Evolutionary conservation across 2,329 filamentous ascomycete species (phyloP), one percentile per base, ranked within the genome.

Genomic region (Stachybotrys echinatus): DNA sequence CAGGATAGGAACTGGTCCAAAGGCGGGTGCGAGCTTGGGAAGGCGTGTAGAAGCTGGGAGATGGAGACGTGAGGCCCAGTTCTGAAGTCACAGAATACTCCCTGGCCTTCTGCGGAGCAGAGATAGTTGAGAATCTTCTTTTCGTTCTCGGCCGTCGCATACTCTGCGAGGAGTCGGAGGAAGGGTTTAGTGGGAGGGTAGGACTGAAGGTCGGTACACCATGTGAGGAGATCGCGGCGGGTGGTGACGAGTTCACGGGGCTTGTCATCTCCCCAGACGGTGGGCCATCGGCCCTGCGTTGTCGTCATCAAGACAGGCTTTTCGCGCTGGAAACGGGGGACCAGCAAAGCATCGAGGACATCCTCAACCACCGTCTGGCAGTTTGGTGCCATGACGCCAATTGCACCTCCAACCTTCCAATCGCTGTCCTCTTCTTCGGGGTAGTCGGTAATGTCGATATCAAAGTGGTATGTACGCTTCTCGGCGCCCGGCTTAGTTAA

Each of bases 401-500:
- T 92, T 48, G 94, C 94, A 49, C 94, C 94, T 51, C 94, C 94
- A 18, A 99, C 94, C 65, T 92, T 92, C 77, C 97, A 99, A 64
- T 97, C 94, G 5, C 92, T 84, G 46, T 81, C 78, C 48, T 88
- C 87, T 71, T 95, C 90, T 19, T 83, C 80, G 0, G 94, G 91
- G 61, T 99, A 99, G 65, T 96, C 87, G 45, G 92, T 96, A 46
- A 99, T 87, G 61, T 99, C 94, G 42, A 99, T 83, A 61, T 97
- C 94, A 61, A 97, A 97, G 70, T 99, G 94, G 67, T 92, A 96
- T 0, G 94, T 99, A 53, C 92, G 82, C 81, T 99, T 99, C 75
- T 96, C 90, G 5, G 94, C 94, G 20, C 92, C 92, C 21, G 82
- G 76, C 65, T 83, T 87, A 12, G 94, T 99, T 64, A 99, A 74